Base-by-base conservation (phyloP, 345 rosid species). In the Gossypium turneri region DNA sequence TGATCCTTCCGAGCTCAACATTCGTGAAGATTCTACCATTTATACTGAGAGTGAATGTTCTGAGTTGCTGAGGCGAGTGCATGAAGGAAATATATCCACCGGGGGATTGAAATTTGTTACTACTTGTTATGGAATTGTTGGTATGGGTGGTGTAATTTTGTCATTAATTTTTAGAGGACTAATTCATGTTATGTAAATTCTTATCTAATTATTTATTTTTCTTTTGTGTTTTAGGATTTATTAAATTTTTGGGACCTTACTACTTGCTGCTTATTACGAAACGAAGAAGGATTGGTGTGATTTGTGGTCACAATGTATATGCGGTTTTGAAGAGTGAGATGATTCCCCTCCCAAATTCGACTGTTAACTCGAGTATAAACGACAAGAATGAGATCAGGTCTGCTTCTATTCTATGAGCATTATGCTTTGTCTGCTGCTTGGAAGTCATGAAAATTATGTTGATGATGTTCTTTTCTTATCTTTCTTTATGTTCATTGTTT, bases 201-300 rank as follows among this genome's bases (percentile, higher is more conserved):
- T 15, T 55, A 22, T 8, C 44, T 67, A 51, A 65, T 73, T 1
- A n/a, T 45, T 29, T 1, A 13, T 34, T 12, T 24, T 79, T 84
- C 63, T 70, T 55, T 55, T 12, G 6, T 41, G 43, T 80, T 52
- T 41, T 83, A 95, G 98, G 99, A 71, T 95, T 93, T 76, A 84
- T 95, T 72, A 95, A 90, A 78, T 95, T 93, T 86, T 82, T 91
- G 82, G 99, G 97, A 64, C 98, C 99, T 27, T 95, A 95, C 71
- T 93, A 95, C 88, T 91, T 95, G 98, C 81, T 95, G 60, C 85
- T 95, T 44, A 92, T 95, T 57, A 95, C 99, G 44, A 87, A 87
- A 81, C 86, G 97, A 83, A 90, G 97, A 85, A 89, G 78, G 82
- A 89, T 93, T 9, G 99, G 99, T 77, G 85, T 85, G 52, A 93